phyloP scores from a whole-genome alignment of 1,284 basidiomycete genomes.

The Trametes pubescens region DNA sequence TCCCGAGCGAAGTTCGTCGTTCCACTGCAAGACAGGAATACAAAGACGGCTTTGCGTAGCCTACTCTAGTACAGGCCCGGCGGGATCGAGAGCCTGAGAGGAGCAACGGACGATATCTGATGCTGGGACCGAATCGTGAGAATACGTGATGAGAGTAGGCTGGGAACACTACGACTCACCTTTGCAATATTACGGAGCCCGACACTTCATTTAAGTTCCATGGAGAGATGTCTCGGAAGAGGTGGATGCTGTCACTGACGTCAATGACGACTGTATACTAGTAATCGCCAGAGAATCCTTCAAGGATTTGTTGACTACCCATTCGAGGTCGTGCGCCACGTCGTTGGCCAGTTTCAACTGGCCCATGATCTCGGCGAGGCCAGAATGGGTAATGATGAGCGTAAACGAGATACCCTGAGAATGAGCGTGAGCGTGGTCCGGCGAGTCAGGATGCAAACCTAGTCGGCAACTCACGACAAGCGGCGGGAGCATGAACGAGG shows the following conservation, averaged over 20 bases:
- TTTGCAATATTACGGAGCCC: too few relatives aligned
- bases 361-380: slow-evolving; percentile 2
- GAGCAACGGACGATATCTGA: too few relatives aligned
- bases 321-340: background rate
- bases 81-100: too few relatives aligned
- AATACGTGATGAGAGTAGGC: too few relatives aligned
- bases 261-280: background rate
- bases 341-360: background rate
- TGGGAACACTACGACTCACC: too few relatives aligned
- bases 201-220: too few relatives aligned
- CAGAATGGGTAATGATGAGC: slow-evolving; percentile 10
- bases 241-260: background rate
- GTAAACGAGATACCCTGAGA: slow-evolving; percentile 10
- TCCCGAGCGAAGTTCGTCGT: too few relatives aligned
- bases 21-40: too few relatives aligned
- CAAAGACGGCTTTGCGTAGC: too few relatives aligned
- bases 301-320: background rate
- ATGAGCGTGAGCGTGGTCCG: background rate
- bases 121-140: too few relatives aligned
- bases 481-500: background rate
- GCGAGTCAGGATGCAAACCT: too few relatives aligned
- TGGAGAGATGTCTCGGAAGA: background rate
- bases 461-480: slow-evolving; percentile 1
- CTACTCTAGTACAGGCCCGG: too few relatives aligned
- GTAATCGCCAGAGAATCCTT: background rate